phyloP scores from a whole-genome alignment of 805 yeast species.

The Saccharomyces eubayanus region DNA sequence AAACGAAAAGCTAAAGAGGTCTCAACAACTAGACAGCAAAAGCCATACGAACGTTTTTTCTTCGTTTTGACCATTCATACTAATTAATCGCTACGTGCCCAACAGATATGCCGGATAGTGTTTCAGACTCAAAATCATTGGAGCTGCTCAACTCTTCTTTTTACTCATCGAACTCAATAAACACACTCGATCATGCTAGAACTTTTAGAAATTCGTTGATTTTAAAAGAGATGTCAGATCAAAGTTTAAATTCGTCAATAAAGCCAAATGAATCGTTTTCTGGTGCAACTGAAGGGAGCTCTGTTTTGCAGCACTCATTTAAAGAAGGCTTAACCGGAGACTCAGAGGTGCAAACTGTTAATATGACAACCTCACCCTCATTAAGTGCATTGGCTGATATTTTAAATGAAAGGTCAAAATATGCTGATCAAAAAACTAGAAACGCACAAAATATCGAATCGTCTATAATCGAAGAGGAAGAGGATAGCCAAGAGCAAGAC shows the following conservation, averaged over 20 bases:
- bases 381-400: slow-evolving; percentile 37
- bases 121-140: slow-evolving; percentile 7
- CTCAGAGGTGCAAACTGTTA: slow-evolving; percentile 22
- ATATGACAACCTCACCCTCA: slow-evolving; percentile 38
- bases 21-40: not conserved
- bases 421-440: slow-evolving; percentile 22
- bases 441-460: slow-evolving; percentile 9
- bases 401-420: slow-evolving; percentile 31
- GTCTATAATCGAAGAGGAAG: slow-evolving; percentile 20
- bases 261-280: slow-evolving; percentile 1
- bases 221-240: slow-evolving; percentile 22
- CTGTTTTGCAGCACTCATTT: not conserved
- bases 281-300: not conserved
- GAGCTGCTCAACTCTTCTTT: slow-evolving; percentile 22
- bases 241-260: slow-evolving; percentile 5
- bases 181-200: slow-evolving; percentile 27
- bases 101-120: slow-evolving; percentile 1
- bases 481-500: slow-evolving; percentile 8
- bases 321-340: not conserved
- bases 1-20: not conserved
- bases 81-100: not conserved
- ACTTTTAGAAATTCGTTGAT: slow-evolving; percentile 29
- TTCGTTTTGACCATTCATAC: not conserved
- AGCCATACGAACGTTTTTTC: not conserved
- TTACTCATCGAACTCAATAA: slow-evolving; percentile 24